A percentile compares a stretch with the other conserved stretches of the same genome.
Evolutionary conservation across 2,329 filamentous ascomycete species (phyloP).

Genomic region (Calonectria pteridis): DNA sequence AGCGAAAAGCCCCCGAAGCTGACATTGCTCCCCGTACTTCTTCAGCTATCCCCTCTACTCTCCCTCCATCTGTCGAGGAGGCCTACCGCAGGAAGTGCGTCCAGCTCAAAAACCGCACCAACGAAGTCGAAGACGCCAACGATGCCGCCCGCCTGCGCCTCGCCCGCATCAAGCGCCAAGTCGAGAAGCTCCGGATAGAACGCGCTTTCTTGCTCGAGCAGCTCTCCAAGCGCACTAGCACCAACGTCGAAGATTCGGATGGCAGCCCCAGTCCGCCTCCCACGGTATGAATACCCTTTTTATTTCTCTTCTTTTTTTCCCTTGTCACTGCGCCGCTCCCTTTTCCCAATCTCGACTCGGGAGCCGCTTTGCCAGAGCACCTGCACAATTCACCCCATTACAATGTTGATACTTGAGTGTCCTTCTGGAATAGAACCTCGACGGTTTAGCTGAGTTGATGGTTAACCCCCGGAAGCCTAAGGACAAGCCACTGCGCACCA

Average conservation of each 20-base stretch:
- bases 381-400: conserved; percentile 35
- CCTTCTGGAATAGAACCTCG: conserved; percentile 49
- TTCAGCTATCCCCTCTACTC: conserved; percentile 66
- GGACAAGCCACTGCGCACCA: conserved; percentile 81
- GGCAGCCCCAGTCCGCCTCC: conserved; percentile 84
- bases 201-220: conserved; percentile 81
- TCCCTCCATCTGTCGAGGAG: conserved; percentile 92
- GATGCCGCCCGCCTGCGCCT: conserved; percentile 85
- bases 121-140: conserved; percentile 92
- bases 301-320: conserved; percentile 16
- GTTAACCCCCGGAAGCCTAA: conserved; percentile 70
- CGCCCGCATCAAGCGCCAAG: conserved; percentile 82
- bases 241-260: conserved; percentile 82
- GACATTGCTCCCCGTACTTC: conserved; percentile 49
- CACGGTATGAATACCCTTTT: conserved; percentile 66
- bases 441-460: conserved; percentile 48
- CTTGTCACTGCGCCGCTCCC: conserved; percentile 21
- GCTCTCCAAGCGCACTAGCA: conserved; percentile 79
- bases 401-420: conserved; percentile 51
- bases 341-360: conserved; percentile 26
- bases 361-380: conserved; percentile 31
- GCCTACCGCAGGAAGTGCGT: conserved; percentile 98
- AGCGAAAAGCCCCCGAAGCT: conserved; percentile 53
- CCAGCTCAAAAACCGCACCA: conserved; percentile 89
- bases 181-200: conserved; percentile 92